Evolutionary conservation across 2,329 filamentous ascomycete genomes (phyloP).

Genomic region (Arthrobotrys conoides): DNA sequence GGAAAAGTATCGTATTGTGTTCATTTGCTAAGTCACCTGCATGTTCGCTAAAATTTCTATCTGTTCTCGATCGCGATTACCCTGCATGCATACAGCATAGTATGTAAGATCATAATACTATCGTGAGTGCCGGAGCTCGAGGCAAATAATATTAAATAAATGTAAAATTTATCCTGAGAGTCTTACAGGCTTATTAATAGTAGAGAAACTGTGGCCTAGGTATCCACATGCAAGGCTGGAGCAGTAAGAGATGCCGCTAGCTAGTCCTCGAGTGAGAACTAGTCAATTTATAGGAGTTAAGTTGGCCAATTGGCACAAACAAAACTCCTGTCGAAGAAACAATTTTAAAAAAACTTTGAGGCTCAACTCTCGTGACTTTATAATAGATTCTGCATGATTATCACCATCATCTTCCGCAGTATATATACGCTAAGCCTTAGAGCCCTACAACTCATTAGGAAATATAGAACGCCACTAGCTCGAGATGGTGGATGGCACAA

Average conservation of each 20-base stretch:
- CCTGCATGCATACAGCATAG: too few relatives aligned
- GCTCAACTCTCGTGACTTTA: neutral
- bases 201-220: neutral
- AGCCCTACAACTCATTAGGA: neutral
- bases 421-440: neutral
- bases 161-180: too few relatives aligned
- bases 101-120: too few relatives aligned
- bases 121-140: too few relatives aligned
- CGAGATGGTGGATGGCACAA: neutral
- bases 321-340: neutral
- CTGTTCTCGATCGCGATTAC: neutral
- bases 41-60: neutral
- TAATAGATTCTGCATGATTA: neutral
- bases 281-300: too few relatives aligned
- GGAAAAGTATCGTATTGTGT: too few relatives aligned
- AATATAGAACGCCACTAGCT: neutral
- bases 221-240: neutral
- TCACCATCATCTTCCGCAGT: neutral
- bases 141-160: too few relatives aligned
- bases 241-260: neutral
- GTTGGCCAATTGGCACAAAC: too few relatives aligned
- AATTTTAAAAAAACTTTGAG: neutral
- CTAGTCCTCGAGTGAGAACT: too few relatives aligned
- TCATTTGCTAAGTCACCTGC: too few relatives aligned
- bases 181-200: neutral